Evolutionary conservation across 2,329 filamentous ascomycete species (phyloP), one percentile per base, ranked within the genome.

Genomic region (Blumeria hordei): DNA sequence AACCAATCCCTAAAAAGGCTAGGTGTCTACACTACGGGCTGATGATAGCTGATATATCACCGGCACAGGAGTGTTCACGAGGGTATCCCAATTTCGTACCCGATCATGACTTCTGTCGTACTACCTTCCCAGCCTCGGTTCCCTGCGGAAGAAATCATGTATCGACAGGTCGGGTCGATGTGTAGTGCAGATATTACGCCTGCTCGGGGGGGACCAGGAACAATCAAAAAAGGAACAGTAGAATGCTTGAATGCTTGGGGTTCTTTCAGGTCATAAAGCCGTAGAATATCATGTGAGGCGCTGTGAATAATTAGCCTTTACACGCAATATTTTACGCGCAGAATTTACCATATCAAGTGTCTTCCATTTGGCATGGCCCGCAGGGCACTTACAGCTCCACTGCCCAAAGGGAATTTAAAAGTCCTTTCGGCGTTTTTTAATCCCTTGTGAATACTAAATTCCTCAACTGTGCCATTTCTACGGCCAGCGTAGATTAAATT

Each of bases 51-150:
- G 21, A 28, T 28, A 28, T 28, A 28, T 28, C 21, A 28, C 21
- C 21, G 21, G 4, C 4, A 28, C 4, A 28, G 21, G 4, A 28
- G 21, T 28, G 21, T 28, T 28, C 21, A 28, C 21, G 21, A 49
- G 36, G 60, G 55, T 50, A 60, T 61, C 3, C 62, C 63, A 49
- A 98, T 94, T 69, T 98, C 92, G 67, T 98, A 98, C 14, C 92
- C 92, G 55, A 98, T 78, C 57, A 98, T 67, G 0, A 92, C 87
- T 69, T 98, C 92, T 0, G 92, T 96, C 37, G 76, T 81, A 18
- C 76, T 80, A 1, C 92, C 92, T 67, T 96, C 92, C 92, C 92
- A 98, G 0, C 92, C 92, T 58, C 92, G 72, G 58, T 92, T 96
- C 0, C 92, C 92, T 4, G 86, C 88, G 0, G 87, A 85, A 1